Evolutionary conservation across 2,329 filamentous ascomycete species (phyloP).

Genomic region (Cadophora malorum): DNA sequence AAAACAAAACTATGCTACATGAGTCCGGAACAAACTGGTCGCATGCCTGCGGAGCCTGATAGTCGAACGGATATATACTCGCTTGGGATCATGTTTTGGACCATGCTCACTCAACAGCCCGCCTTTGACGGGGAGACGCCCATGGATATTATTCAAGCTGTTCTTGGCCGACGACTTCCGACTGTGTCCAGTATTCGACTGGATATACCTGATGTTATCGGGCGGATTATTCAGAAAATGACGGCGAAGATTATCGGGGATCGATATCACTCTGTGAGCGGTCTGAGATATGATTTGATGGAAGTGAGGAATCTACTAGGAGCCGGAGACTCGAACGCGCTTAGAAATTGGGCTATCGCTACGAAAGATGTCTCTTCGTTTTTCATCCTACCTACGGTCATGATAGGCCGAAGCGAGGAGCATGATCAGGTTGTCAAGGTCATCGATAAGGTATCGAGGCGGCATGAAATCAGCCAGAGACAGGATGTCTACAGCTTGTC

Average conservation of each 20-base stretch:
- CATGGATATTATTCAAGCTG: constrained; percentile 89
- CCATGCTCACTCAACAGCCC: constrained; percentile 77
- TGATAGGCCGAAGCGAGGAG: constrained; percentile 81
- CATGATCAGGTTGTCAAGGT: constrained; percentile 72
- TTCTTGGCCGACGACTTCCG: constrained; percentile 79
- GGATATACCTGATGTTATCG: constrained; percentile 84
- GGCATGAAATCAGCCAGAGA: constrained; percentile 58
- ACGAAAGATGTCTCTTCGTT: constrained; percentile 91
- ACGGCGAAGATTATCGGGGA: constrained; percentile 88
- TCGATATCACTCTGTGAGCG: constrained; percentile 87
- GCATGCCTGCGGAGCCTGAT: constrained; percentile 91
- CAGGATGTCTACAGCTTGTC: constrained; percentile 55
- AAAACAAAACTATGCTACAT: constrained; percentile 92
- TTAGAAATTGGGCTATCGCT: constrained; percentile 78
- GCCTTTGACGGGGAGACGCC: constrained; percentile 82
- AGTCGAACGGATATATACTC: constrained; percentile 93
- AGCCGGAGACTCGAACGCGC: constrained; percentile 73
- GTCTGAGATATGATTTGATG: constrained; percentile 80
- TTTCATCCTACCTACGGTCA: constrained; percentile 81
- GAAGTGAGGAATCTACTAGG: constrained; percentile 76
- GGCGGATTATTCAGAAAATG: constrained; percentile 87
- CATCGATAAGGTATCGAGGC: constrained; percentile 77
- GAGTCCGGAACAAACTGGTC: constrained; percentile 91
- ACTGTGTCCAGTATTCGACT: constrained; percentile 77
- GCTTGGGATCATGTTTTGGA: constrained; percentile 88